Conservation (phyloP, 2,329 filamentous ascomycete genomes). For the Trichoderma sp. region DNA sequence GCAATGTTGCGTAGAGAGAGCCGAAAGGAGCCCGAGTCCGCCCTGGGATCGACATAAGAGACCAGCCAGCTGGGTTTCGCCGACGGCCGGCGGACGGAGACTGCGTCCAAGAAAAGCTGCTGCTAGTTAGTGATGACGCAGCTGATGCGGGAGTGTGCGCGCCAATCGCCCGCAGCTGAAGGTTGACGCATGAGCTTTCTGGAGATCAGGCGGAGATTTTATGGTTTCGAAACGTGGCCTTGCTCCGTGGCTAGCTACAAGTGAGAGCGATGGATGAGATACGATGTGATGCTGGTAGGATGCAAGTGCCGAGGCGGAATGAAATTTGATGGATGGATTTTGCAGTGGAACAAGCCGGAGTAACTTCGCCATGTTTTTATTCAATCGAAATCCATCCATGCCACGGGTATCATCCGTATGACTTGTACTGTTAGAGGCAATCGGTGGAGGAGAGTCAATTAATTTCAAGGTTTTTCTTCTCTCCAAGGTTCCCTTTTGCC, state of each 20-base stretch:
- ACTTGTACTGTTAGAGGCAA: background rate
- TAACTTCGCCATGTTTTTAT: background rate
- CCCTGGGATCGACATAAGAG: background rate
- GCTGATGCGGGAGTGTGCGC: background rate
- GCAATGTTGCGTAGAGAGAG: background rate
- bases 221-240: background rate
- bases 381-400: too few relatives aligned
- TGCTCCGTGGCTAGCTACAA: background rate
- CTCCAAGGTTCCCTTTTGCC: background rate
- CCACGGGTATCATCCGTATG: background rate
- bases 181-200: background rate
- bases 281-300: background rate
- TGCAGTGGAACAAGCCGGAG: background rate
- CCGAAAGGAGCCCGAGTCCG: background rate
- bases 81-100: background rate
- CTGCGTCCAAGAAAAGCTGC: background rate
- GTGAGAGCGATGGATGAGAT: background rate
- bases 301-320: background rate
- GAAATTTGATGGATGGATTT: too few relatives aligned
- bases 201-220: constrained; percentile 3
- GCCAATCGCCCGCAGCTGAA: background rate
- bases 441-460: too few relatives aligned
- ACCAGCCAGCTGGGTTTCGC: background rate
- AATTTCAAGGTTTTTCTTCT: background rate
- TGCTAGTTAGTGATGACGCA: background rate